These are phyloP conservation scores for Pleurotus platypus DNA, from an alignment of 768 basidiomycete species.

Conservation along the genomic window DNA sequence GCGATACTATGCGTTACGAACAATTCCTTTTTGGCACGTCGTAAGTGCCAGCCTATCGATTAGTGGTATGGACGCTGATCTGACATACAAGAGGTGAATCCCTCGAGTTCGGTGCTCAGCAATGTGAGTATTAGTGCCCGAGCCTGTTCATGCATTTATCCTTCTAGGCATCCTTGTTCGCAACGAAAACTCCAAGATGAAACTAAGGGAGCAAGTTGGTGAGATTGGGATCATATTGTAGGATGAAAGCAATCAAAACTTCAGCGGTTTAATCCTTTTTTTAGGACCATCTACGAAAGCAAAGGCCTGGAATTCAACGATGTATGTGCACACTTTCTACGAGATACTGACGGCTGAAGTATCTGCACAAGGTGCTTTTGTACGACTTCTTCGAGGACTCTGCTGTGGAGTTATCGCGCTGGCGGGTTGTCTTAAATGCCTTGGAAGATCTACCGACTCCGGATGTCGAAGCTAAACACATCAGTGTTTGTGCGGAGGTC, in stretches of 20 bases:
- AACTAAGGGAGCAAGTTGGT: slow-evolving; percentile 48
- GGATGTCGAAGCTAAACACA: slow-evolving; percentile 36
- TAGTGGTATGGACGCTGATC: too few relatives aligned
- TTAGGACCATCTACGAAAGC: slow-evolving; percentile 56
- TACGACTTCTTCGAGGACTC: slow-evolving; percentile 79
- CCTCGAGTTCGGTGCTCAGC: slow-evolving; percentile 61
- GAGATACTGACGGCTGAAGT: background rate
- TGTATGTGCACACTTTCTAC: slow-evolving; percentile 25
- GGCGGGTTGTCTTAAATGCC: slow-evolving; percentile 55
- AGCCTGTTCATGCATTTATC: slow-evolving; percentile 6
- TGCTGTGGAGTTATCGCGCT: slow-evolving; percentile 41
- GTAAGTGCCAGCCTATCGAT: slow-evolving; percentile 25
- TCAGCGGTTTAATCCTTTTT: background rate
- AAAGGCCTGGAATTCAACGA: slow-evolving; percentile 70
- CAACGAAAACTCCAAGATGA: slow-evolving; percentile 46
- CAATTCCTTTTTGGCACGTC: slow-evolving; percentile 56
- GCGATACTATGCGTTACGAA: slow-evolving; percentile 40
- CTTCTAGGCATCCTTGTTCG: slow-evolving; percentile 68
- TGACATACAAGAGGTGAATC: slow-evolving; percentile 31
- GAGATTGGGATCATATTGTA: slow-evolving; percentile 59
- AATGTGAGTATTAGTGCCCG: slow-evolving; percentile 37
- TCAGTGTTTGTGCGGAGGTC: slow-evolving; percentile 58
- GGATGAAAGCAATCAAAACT: slow-evolving; percentile 13
- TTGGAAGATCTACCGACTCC: slow-evolving; percentile 18
- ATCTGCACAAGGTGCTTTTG: slow-evolving; percentile 50